A percentile compares a stretch with the other conserved stretches of the same genome.
Conservation (phyloP, 2,329 filamentous ascomycete species). For the Beauveria bassiana region DNA sequence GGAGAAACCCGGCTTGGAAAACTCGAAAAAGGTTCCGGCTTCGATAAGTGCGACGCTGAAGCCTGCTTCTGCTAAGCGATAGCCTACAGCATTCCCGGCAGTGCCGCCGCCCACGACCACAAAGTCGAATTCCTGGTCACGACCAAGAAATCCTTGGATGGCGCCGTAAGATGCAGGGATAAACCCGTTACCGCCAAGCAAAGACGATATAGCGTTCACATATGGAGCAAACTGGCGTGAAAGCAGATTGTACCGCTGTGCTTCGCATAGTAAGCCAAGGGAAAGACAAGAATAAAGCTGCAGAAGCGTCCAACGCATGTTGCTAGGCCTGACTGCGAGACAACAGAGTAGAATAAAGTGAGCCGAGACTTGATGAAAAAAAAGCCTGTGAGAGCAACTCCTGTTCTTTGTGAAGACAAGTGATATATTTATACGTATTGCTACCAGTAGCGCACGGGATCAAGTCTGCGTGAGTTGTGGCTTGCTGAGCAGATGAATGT, state of each 20-base stretch:
- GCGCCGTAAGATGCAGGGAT: background rate
- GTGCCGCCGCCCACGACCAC: constrained; percentile 24
- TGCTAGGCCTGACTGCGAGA: background rate
- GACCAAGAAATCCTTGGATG: background rate
- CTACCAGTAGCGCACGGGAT: background rate
- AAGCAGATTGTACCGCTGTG: background rate
- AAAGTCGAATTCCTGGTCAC: constrained; percentile 13
- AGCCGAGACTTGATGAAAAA: background rate
- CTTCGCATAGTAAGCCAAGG: background rate
- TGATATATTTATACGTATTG: background rate
- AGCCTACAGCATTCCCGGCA: constrained; percentile 22
- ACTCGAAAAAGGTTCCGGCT: constrained; percentile 25
- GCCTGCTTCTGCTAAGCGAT: constrained; percentile 19
- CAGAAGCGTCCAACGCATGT: background rate
- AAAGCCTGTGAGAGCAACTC: background rate
- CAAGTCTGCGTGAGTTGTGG: background rate
- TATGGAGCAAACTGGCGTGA: background rate
- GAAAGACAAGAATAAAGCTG: background rate
- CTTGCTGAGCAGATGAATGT: background rate
- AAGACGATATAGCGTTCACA: background rate
- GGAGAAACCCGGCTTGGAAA: constrained; percentile 21
- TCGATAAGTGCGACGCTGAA: constrained; percentile 21
- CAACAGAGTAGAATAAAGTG: background rate
- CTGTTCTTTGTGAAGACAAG: background rate
- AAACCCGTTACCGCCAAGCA: background rate